Base-by-base conservation (phyloP, 495 filamentous ascomycete genomes). In the Aspergillus saccharolyticus region DNA sequence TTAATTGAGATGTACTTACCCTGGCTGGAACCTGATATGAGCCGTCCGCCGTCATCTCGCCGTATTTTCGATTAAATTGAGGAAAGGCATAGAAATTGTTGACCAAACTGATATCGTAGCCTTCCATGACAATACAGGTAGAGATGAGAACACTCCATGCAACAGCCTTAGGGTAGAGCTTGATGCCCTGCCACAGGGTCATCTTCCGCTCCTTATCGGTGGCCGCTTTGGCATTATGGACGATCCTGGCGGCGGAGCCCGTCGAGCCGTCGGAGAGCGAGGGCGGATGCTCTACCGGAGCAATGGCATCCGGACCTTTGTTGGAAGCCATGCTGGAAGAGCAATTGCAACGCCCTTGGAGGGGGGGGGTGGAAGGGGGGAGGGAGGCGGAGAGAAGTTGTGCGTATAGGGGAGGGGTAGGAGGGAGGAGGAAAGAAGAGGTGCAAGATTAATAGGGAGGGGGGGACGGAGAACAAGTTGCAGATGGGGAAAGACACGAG, bases 51-150 rank as follows among this genome's bases (percentile, higher is more conserved):
- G 79, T 55, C 60, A 72, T 63, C 54, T 82, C 74, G 25, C 88
- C 89, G 66, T 89, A 91, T 59, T 87, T 88, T 57, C 69, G 69
- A 62, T 86, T 87, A 76, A 90, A 91, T 63, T 72, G 67, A 2
- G 57, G 57, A 56, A 78, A 78, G 3, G 64, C 77, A 57, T 79
- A 80, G 46, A 80, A 78, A 52, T 78, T 80, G 65, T 74, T 76
- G 56, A 83, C 72, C 56, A 84, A 65, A 63, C 70, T 74, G 48
- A 81, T 71, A 62, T 83, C 80, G 70, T 82, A 84, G 16, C 79
- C 81, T 67, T 83, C 80, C 81, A 84, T 84, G 55, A 69, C 74
- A 61, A 84, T 79, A 43, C 72, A 74, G 0, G 79, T 78, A 0
- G 79, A 82, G 54, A 83, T 77, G 15, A 83, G 57, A 39, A 83